Base-by-base conservation (phyloP, 495 filamentous ascomycete species). In the Penicillium chermesinum region DNA sequence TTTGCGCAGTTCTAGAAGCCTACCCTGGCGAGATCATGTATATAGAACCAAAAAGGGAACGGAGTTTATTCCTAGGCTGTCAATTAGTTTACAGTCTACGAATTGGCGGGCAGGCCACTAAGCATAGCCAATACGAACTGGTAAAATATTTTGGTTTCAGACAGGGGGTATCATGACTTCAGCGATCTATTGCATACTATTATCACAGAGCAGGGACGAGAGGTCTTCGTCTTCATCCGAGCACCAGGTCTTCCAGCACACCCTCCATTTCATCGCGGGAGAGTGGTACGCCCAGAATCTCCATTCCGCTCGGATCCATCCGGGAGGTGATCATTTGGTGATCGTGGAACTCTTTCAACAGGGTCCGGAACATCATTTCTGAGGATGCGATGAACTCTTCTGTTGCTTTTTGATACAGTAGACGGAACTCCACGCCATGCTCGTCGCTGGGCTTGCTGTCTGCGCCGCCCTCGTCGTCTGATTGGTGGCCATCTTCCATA, bases 341-440 rank as follows among this genome's bases (percentile, higher is more conserved):
- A 56, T 98, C 93, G 61, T 95, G 87, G 65, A 98, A 95, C 79
- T 98, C 93, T 70, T 96, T 97, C 58, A 98, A 63, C 65, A 98
- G 52, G 21, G 88, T 91, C 52, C 93, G 76, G 67, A 97, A 98
- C 57, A 84, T 88, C 81, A 96, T 89, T 75, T 98, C 93, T 49
- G 84, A 94, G 55, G 88, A 91, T 53, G 91, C 96, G 34, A 97
- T 90, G 65, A 98, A 96, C 62, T 96, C 89, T 67, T 95, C 91
- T 17, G 89, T 84, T 14, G 91, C 91, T 65, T 94, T 95, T 60
- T 93, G 89, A 69, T 97, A 98, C 46, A 97, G 70, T 53, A 86
- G 78, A 13, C 87, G 76, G 65, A 96, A 96, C 67, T 97, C 93
- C 22, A 98, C 80, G 1, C 86, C 86, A 14, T 65, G 61, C 42